Conservation (phyloP, 345 rosid genomes). For the Eucalyptus brandiana region DNA sequence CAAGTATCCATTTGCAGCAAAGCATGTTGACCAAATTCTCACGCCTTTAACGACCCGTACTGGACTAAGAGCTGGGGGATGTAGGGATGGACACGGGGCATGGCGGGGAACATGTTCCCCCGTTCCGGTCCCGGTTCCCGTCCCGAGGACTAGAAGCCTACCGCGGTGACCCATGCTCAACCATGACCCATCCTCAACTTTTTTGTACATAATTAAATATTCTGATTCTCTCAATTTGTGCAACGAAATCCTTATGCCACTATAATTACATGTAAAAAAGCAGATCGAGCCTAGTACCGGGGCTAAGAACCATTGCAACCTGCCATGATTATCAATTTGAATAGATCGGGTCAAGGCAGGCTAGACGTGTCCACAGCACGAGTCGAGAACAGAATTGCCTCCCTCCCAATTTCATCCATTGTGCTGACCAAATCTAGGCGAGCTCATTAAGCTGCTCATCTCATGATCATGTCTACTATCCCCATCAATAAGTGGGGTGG, state of each 20-base stretch:
- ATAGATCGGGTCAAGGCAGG: not conserved
- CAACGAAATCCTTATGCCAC: not conserved
- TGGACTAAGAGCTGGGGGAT: not conserved
- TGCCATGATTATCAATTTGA: not conserved
- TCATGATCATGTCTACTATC: not conserved
- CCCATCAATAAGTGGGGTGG: not conserved
- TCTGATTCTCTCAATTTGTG: not conserved
- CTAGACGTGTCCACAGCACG: not conserved
- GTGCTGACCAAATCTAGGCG: not conserved
- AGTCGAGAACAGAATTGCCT: not conserved
- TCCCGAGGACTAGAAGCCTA: not conserved
- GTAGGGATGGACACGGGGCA: not conserved
- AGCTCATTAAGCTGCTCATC: not conserved
- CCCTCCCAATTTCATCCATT: not conserved
- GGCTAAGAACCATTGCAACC: not conserved
- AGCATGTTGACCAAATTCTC: fast-evolving
- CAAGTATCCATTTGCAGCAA: not conserved
- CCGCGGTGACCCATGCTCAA: not conserved
- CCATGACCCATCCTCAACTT: fast-evolving
- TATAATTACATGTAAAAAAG: not conserved
- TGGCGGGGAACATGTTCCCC: not conserved
- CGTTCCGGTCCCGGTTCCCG: not conserved
- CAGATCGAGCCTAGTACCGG: not conserved
- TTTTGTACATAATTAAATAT: not conserved
- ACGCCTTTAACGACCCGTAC: not conserved